phyloP scores from a whole-genome alignment of 2,329 filamentous ascomycete genomes.

The Pyrenophora graminea region DNA sequence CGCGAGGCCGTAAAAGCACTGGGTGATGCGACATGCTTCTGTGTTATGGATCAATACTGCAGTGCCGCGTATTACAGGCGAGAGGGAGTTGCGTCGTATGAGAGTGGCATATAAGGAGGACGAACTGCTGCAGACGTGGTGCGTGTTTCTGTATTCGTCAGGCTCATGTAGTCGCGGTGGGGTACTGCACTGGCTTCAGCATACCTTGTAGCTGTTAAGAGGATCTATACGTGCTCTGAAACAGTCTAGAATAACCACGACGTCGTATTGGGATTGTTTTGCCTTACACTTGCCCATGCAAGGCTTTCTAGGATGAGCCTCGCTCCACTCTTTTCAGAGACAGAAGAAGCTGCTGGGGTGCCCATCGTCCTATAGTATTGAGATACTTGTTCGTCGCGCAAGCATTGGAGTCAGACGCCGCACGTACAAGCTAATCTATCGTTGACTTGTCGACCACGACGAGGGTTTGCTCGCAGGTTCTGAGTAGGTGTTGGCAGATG shows the following conservation, averaged over 20 bases:
- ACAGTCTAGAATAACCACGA: not conserved
- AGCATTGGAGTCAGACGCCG: not conserved
- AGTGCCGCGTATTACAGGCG: not conserved
- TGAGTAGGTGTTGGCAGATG: not conserved
- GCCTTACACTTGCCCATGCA: not conserved
- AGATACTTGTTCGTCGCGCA: not conserved
- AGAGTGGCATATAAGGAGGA: too few relatives aligned
- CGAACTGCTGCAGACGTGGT: not conserved
- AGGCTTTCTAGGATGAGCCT: not conserved
- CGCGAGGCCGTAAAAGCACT: conserved; percentile 38
- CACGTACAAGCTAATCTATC: not conserved
- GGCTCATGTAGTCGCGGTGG: not conserved
- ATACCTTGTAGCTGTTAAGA: not conserved
- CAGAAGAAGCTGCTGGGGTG: too few relatives aligned
- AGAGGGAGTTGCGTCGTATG: not conserved
- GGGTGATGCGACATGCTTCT: conserved; percentile 11
- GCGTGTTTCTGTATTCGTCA: not conserved
- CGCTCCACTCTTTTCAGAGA: not conserved
- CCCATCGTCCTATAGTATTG: not conserved
- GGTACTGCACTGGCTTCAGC: not conserved
- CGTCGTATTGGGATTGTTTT: not conserved
- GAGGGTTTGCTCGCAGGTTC: not conserved
- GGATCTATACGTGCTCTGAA: not conserved
- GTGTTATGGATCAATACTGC: not conserved
- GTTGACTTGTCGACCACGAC: not conserved